Evolutionary conservation across 345 rosid genomes (phyloP).

Genomic region (Abelmoschus esculentus): DNA sequence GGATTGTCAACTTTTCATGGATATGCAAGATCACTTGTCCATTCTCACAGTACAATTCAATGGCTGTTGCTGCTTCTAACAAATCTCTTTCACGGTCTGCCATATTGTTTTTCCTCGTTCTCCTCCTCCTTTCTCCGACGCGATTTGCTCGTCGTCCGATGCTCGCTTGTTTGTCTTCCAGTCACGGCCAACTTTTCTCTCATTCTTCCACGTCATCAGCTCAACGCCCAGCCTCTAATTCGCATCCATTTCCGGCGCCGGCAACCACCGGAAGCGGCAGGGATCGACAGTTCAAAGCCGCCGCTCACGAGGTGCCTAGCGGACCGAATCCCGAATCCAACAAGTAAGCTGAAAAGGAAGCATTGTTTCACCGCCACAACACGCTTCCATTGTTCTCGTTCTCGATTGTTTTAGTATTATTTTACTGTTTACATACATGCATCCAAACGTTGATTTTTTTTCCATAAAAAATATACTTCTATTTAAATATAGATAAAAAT

Average conservation of each 20-base stretch:
- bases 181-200: neutral
- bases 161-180: neutral
- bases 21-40: neutral
- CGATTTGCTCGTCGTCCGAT: neutral
- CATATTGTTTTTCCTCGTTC: neutral
- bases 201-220: neutral
- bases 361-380: neutral
- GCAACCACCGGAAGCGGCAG: neutral
- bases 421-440: neutral
- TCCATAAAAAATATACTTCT: no score
- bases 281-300: neutral
- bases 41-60: neutral
- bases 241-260: neutral
- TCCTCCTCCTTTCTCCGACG: neutral
- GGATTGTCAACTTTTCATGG: neutral
- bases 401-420: neutral
- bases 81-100: neutral
- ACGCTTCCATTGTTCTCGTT: neutral
- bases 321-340: neutral
- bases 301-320: neutral
- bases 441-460: no score
- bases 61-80: neutral
- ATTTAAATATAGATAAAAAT: no score
- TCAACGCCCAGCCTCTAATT: neutral
- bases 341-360: neutral